phyloP scores from a whole-genome alignment of 495 filamentous ascomycete genomes.

The Neurospora sp. region DNA sequence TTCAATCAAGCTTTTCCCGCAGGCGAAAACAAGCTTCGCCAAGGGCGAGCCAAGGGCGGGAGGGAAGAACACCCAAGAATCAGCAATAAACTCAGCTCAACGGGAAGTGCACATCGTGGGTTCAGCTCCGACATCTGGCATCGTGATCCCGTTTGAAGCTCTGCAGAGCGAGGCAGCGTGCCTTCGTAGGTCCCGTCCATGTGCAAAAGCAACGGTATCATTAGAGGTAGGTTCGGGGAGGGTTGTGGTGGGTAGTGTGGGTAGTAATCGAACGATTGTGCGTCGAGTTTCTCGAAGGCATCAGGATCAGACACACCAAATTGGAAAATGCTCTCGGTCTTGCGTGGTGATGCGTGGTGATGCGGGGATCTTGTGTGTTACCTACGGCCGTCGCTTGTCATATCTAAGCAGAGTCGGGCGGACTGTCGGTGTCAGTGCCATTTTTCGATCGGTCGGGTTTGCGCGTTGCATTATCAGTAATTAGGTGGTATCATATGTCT shows the following conservation, averaged over 20 bases:
- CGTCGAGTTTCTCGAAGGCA: neutral
- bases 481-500: rapidly evolving
- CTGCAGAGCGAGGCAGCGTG: neutral
- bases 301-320: neutral
- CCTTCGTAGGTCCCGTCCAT: neutral
- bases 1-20: neutral
- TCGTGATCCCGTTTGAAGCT: neutral
- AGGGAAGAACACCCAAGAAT: neutral
- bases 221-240: neutral
- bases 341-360: neutral
- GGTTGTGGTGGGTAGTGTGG: neutral
- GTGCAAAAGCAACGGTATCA: neutral
- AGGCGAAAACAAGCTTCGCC: neutral
- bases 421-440: neutral
- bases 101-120: too few relatives aligned
- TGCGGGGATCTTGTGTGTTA: neutral
- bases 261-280: neutral
- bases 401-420: neutral
- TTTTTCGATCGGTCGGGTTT: neutral
- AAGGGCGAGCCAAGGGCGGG: neutral
- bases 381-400: neutral
- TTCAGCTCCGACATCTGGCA: neutral
- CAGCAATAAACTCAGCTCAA: neutral
- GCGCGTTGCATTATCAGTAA: neutral
- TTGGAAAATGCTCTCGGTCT: neutral